Evolutionary conservation across 768 basidiomycete species (phyloP), one percentile per base, ranked within the genome.

Genomic region (Ephemerocybe angulata): DNA sequence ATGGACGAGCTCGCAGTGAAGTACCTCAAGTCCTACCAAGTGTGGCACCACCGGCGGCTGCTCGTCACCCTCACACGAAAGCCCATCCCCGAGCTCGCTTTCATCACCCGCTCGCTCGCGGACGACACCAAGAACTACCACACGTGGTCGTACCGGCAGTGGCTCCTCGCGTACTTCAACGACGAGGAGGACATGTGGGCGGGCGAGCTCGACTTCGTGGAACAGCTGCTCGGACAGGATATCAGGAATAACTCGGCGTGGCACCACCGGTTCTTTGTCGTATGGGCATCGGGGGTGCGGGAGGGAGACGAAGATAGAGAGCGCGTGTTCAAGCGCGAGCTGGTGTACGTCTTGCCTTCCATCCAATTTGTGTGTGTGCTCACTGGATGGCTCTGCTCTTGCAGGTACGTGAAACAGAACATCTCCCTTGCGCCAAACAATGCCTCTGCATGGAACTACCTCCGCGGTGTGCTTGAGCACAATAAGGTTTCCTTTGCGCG

Each of bases 61-160:
- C 76, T 93, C 33, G 80, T 93, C 58, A 77, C 77, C 33, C 70
- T 76, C 43, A 75, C 82, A 29, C 74, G 79, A 53, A 67, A 77
- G 22, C 80, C 86, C 4, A 65, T 54, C 3, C 78, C 80, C 8
- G 97, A 99, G 70, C 85, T 98, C 52, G 76, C 67, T 31, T 98
- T 97, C 70, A 86, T 93, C 66, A 80, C 85, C 49, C 70, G 73
- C 53, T 85, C 85, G 1, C 81, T 99, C 28, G 72, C 80, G 7
- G 78, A 71, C 21, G 97, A 99, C 66, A 71, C 83, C 42, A 99
- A 99, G 81, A 99, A 99, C 74, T 99, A 99, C 69, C 96, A 98
- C 70, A 98, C 97, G 0, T 99, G 97, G 97, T 90, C 91, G 7
- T 96, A 98, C 70, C 82, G 96, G 6, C 95, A 99, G 68, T 98